Evolutionary conservation across 768 basidiomycete genomes (phyloP), one percentile per base, ranked within the genome.

Genomic region (Cantharellus cinnabarinus): DNA sequence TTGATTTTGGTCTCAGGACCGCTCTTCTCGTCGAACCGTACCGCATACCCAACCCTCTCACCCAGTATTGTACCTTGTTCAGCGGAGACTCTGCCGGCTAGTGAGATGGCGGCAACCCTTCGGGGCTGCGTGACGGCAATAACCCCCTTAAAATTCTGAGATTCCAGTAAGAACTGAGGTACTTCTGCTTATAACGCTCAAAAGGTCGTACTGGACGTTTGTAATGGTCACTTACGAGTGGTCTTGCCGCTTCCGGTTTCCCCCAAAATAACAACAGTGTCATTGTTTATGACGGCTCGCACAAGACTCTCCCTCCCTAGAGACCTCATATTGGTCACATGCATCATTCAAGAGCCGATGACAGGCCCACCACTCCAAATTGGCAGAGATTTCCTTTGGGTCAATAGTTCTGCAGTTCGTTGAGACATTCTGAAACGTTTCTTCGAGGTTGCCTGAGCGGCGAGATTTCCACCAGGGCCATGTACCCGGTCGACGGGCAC

Each of bases 231-330:
- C 89, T 66, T 70, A 94, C 94, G 94, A 55, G 95, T 99, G 0
- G 94, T 94, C 73, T 99, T 99, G 62, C 95, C 95, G 20, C 91
- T 95, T 7, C 95, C 95, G 0, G 95, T 98, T 71, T 99, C 95
- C 42, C 93, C 95, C 2, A 99, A 77, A 4, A 99, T 77, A 50
- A 98, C 80, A 1, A 83, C 86, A 4, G 89, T 83, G 67, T 90
- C 85, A 73, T 88, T 83, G 62, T 80, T 76, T 39, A 71, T 70
- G 57, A 94, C 81, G 68, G 82, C 82, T 60, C 78, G 74, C 38
- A 89, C 70, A 38, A 94, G 75, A 38, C 82, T 80, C 34, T 87
- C 83, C 67, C 76, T 80, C 59, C 87, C 89, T 89, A 63, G 58
- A 57, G 37, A 57, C 14, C 41, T 15, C 7, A 37, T 40, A 40